Conservation (phyloP, 2,329 filamentous ascomycete genomes). For the Aspergillus sp. region DNA sequence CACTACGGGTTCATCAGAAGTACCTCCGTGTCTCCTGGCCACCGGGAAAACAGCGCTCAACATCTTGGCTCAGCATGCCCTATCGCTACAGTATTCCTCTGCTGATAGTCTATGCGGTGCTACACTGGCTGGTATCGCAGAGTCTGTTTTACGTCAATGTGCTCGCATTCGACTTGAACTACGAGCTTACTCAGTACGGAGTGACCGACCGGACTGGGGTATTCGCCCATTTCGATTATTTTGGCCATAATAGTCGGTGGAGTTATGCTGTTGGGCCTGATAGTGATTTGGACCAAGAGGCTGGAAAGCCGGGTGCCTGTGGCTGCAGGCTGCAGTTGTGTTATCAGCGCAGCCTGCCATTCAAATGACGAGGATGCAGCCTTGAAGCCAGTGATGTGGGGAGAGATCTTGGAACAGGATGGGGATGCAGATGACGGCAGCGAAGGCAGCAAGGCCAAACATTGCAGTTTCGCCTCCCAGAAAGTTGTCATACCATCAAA, state of each 20-base stretch:
- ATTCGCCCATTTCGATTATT: neutral
- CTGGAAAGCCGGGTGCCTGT: constrained; percentile 18
- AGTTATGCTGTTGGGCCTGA: too few relatives aligned
- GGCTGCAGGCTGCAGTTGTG: constrained; percentile 21
- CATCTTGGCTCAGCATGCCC: constrained; percentile 42
- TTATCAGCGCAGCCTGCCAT: constrained; percentile 31
- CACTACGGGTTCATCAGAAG: constrained; percentile 34
- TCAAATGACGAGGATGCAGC: constrained; percentile 7
- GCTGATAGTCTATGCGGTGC: constrained; percentile 21
- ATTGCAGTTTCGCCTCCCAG: too few relatives aligned
- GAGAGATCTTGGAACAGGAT: constrained; percentile 4
- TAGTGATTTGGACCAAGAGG: too few relatives aligned
- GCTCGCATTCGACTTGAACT: constrained; percentile 24
- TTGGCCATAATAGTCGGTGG: neutral
- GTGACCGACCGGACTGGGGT: constrained; percentile 1
- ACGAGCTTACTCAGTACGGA: neutral
- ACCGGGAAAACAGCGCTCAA: constrained; percentile 36
- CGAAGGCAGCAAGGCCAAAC: too few relatives aligned
- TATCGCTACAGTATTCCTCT: constrained; percentile 40
- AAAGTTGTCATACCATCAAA: too few relatives aligned
- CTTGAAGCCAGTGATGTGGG: constrained; percentile 23
- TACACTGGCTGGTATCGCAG: constrained; percentile 47
- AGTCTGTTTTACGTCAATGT: constrained; percentile 30
- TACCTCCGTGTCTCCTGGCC: constrained; percentile 42
- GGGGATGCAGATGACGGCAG: too few relatives aligned